Conservation (phyloP, 805 yeast species). For the Ogataea pignaliae region DNA sequence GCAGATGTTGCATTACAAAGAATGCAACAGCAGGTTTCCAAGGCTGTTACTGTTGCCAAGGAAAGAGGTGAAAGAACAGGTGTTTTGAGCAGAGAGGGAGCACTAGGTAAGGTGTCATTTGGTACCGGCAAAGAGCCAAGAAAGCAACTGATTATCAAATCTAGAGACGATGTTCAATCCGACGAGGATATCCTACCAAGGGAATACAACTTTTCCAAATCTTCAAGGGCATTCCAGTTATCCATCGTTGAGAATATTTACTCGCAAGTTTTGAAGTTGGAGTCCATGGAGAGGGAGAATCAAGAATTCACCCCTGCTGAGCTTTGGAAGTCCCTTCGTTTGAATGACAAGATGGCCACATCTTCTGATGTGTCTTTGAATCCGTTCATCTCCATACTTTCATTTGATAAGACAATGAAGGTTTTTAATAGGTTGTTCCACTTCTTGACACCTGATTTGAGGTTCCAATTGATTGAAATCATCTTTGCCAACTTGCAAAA, state of each 20-base stretch:
- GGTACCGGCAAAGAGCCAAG: constrained; percentile 84
- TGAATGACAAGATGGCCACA: constrained; percentile 54
- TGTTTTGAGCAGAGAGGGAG: constrained; percentile 69
- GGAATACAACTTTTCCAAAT: constrained; percentile 29
- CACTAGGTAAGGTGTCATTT: constrained; percentile 79
- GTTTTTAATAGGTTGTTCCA: constrained; percentile 85
- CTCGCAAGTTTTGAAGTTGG: constrained; percentile 71
- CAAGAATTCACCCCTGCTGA: constrained; percentile 40
- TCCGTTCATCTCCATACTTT: constrained; percentile 79
- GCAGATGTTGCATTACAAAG: constrained; percentile 91
- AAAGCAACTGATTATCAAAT: constrained; percentile 64
- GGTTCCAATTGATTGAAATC: constrained; percentile 69
- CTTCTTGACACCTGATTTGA: constrained; percentile 71
- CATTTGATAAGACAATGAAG: constrained; percentile 84
- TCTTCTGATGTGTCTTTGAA: constrained; percentile 55
- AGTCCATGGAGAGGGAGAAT: constrained; percentile 64
- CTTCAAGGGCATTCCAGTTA: constrained; percentile 50
- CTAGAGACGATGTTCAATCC: constrained; percentile 22
- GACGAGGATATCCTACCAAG: constrained; percentile 26
- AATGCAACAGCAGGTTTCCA: constrained; percentile 97
- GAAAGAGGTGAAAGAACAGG: constrained; percentile 66
- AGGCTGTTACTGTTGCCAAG: constrained; percentile 92
- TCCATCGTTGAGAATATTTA: constrained; percentile 74
- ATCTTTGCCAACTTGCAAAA: constrained; percentile 77
- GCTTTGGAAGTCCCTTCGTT: constrained; percentile 76